These are phyloP conservation scores for Terfezia claveryi DNA, from an alignment of 495 filamentous ascomycete genomes.

Conservation along the genomic window DNA sequence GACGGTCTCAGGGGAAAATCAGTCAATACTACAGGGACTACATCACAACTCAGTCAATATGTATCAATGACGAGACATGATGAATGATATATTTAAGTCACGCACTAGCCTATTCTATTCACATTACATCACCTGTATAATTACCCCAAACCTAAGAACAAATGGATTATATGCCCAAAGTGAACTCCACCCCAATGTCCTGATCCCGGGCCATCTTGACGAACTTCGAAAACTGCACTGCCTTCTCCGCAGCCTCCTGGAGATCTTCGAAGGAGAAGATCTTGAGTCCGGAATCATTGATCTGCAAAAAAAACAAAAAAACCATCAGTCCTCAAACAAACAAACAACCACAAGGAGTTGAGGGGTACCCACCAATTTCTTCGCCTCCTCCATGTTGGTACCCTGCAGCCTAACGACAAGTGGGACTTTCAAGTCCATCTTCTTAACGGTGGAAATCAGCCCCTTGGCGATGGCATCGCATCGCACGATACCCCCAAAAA, in stretches of 20 bases:
- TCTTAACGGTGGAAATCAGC: conserved; percentile 77
- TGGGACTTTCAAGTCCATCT: conserved; percentile 83
- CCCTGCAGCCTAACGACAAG: conserved; percentile 93
- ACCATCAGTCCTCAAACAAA: neutral
- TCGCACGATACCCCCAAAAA: conserved; percentile 95
- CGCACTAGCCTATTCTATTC: no score
- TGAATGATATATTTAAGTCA: no score
- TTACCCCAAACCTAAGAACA: no score
- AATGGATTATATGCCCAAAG: conserved; percentile 57
- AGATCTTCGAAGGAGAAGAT: conserved; percentile 99
- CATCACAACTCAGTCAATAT: no score
- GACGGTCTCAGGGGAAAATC: no score
- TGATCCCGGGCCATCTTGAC: conserved; percentile 98
- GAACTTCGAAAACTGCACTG: conserved; percentile 94
- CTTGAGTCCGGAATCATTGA: conserved; percentile 95
- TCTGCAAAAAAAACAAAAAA: conserved; percentile 21
- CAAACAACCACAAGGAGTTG: neutral
- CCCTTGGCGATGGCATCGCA: conserved; percentile 96
- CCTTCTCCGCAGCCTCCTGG: conserved; percentile 91
- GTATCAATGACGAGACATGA: no score
- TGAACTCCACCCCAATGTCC: conserved; percentile 95
- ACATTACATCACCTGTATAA: no score
- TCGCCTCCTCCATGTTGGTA: conserved; percentile 93
- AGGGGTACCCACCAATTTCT: conserved; percentile 41
- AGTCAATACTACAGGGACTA: no score